Conservation (phyloP, 1,139 yeast species). For the Suhomyces guaymorum region DNA sequence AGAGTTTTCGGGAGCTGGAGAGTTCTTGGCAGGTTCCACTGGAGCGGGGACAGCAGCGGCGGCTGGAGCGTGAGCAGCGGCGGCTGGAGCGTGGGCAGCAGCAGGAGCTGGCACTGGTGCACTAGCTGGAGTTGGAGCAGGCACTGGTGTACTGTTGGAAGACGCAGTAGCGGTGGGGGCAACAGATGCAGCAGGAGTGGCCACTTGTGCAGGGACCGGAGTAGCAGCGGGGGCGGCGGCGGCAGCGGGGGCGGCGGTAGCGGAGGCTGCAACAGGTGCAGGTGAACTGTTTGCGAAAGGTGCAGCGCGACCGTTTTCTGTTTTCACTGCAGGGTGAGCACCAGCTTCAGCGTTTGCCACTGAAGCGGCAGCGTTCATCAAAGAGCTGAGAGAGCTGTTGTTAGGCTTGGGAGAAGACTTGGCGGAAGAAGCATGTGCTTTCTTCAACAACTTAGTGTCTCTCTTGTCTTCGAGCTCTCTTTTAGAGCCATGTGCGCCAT, state of each 20-base stretch:
- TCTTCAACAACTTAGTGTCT: constrained; percentile 27
- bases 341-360: constrained; percentile 15
- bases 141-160: constrained; percentile 9
- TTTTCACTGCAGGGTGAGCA: constrained; percentile 11
- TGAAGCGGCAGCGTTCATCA: constrained; percentile 34
- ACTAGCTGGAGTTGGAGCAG: constrained; percentile 13
- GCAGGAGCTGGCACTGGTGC: constrained; percentile 15
- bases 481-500: constrained; percentile 19
- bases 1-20: no score
- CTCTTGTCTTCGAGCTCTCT: constrained; percentile 43
- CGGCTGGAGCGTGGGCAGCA: constrained; percentile 7
- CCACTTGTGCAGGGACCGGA: constrained; percentile 11
- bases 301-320: constrained; percentile 3
- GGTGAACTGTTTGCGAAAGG: no score
- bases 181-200: constrained; percentile 13
- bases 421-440: constrained; percentile 16
- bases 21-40: no score
- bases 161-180: constrained; percentile 9
- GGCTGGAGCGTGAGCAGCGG: constrained; percentile 9
- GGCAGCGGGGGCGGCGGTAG: no score
- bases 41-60: no score
- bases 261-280: no score
- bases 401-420: constrained; percentile 18
- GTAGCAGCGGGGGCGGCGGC: constrained; percentile 7
- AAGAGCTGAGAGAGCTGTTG: constrained; percentile 25